Evolutionary conservation across 192 early-diverging fungal genomes (phyloP).

Genomic region (Coemansia aciculifera): DNA sequence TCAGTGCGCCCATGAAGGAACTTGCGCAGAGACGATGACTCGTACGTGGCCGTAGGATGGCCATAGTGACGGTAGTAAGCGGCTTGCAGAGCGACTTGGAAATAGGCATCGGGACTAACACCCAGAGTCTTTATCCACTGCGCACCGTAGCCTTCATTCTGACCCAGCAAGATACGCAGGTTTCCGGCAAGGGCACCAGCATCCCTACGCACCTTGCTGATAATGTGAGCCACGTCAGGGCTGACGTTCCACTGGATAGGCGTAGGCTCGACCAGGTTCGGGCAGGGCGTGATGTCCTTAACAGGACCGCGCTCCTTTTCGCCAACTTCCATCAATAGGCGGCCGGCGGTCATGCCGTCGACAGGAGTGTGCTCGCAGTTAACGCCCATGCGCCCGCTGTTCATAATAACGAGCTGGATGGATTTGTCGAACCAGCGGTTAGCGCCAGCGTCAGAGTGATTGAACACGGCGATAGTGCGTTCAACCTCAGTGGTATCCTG

Average conservation of each 20-base stretch:
- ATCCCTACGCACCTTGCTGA: conserved; percentile 65
- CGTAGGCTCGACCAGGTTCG: conserved; percentile 55
- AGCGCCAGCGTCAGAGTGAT: conserved; percentile 72
- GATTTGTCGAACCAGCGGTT: conserved; percentile 99
- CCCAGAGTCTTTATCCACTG: conserved; percentile 83
- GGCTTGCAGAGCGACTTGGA: conserved; percentile 88
- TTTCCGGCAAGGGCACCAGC: conserved; percentile 67
- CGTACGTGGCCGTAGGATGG: conserved; percentile 69
- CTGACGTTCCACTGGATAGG: conserved; percentile 74
- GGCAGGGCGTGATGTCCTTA: conserved; percentile 20
- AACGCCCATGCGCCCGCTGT: conserved; percentile 82
- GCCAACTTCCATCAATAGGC: conserved; percentile 72
- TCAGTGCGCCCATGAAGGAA: conserved; percentile 90
- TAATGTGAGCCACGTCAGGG: conserved; percentile 52
- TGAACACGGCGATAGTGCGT: conserved; percentile 67
- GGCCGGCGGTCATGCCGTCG: conserved; percentile 86
- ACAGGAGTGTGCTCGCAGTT: conserved; percentile 97
- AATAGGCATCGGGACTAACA: conserved; percentile 83
- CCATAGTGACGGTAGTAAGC: conserved; percentile 78
- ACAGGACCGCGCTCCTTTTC: conserved; percentile 36
- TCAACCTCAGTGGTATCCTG: conserved; percentile 63
- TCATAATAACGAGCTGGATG: conserved; percentile 82
- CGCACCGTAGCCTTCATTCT: conserved; percentile 74
- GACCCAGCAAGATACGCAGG: conserved; percentile 69
- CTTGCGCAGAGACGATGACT: conserved; percentile 69